Evolutionary conservation across 2,329 filamentous ascomycete genomes (phyloP).

Genomic region (Sodiomyces alkalinus): DNA sequence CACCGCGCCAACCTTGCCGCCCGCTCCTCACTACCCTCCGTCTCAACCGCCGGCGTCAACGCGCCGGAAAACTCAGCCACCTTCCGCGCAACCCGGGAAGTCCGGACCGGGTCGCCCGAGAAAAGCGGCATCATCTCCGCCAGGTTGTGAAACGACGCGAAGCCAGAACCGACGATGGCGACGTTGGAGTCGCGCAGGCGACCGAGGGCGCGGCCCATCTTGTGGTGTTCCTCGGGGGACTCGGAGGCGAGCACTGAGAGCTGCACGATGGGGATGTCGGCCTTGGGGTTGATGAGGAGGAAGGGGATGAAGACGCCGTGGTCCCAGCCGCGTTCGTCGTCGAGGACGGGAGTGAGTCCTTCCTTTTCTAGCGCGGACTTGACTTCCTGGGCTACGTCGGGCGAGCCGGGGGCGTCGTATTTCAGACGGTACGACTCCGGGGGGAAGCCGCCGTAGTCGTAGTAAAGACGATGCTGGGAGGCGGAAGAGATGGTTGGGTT

Average conservation of each 20-base stretch:
- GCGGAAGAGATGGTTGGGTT: slow-evolving; percentile 35
- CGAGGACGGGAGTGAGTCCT: slow-evolving; percentile 26
- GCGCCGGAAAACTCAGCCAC: slow-evolving; percentile 28
- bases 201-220: slow-evolving; percentile 36
- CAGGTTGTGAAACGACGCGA: slow-evolving; percentile 42
- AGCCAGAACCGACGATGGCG: slow-evolving; percentile 45
- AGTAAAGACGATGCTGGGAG: slow-evolving; percentile 30
- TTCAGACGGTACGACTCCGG: slow-evolving; percentile 36
- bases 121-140: slow-evolving; percentile 25
- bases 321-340: slow-evolving; percentile 34
- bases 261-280: slow-evolving; percentile 39
- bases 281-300: slow-evolving; percentile 35
- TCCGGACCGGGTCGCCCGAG: slow-evolving; percentile 8
- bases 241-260: slow-evolving; percentile 38
- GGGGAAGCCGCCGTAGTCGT: slow-evolving; percentile 47
- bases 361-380: slow-evolving; percentile 25
- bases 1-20: slow-evolving; percentile 26
- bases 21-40: slow-evolving; percentile 18
- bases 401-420: slow-evolving; percentile 40
- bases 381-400: slow-evolving; percentile 34
- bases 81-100: slow-evolving; percentile 11
- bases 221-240: slow-evolving; percentile 29
- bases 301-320: slow-evolving; percentile 46
- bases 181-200: slow-evolving; percentile 34
- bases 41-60: slow-evolving; percentile 24